These are phyloP conservation scores for Rhizophlyctis rosea DNA, from an alignment of 192 early-diverging fungal species.

Conservation along the genomic window DNA sequence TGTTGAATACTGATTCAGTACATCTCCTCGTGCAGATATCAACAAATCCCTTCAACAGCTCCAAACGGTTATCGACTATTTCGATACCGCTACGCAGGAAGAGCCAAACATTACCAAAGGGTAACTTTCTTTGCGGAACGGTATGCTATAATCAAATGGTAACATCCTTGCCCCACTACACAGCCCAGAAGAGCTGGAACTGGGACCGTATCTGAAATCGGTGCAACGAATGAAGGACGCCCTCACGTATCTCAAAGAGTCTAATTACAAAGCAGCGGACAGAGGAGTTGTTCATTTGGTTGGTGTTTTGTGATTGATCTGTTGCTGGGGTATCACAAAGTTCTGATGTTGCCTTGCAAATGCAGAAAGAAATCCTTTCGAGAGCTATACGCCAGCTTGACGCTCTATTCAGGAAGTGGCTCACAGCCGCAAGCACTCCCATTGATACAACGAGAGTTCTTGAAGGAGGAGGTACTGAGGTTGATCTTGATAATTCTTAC, in stretches of 20 bases:
- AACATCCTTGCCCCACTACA: conserved; percentile 2
- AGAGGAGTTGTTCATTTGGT: conserved; percentile 28
- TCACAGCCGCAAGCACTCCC: conserved; percentile 39
- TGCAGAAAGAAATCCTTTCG: conserved; percentile 27
- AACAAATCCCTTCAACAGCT: conserved; percentile 57
- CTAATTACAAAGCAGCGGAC: conserved; percentile 42
- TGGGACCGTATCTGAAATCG: conserved; percentile 57
- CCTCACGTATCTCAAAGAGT: conserved; percentile 30
- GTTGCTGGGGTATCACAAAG: not conserved
- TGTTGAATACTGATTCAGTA: not conserved
- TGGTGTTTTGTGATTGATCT: not conserved
- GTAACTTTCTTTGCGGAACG: conserved; percentile 18
- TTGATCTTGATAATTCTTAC: too few relatives aligned
- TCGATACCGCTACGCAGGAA: conserved; percentile 65
- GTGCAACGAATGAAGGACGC: conserved; percentile 54
- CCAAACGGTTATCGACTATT: conserved; percentile 60
- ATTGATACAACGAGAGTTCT: conserved; percentile 31
- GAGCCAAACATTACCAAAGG: conserved; percentile 67
- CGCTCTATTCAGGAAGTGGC: conserved; percentile 50
- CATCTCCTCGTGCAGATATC: conserved; percentile 51
- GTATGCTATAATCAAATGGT: not conserved
- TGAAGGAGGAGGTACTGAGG: not conserved
- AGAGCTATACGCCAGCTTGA: conserved; percentile 57
- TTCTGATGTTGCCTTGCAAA: not conserved
- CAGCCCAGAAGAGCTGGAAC: conserved; percentile 52